phyloP scores from a whole-genome alignment of 345 rosid genomes.

The Conringia planisiliqua region DNA sequence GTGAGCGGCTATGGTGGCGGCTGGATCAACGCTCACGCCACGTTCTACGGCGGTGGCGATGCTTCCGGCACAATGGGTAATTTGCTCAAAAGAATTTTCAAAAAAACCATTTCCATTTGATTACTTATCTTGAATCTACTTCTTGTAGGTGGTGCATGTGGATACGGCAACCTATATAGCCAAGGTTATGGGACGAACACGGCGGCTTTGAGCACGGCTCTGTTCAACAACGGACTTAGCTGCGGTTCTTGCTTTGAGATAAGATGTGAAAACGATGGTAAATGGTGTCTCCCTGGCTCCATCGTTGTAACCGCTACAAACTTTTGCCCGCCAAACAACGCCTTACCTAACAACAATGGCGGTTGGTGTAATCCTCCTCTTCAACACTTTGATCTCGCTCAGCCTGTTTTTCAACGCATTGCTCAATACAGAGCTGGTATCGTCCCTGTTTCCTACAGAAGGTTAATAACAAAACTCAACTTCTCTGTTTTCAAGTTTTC shows the following conservation, averaged over 20 bases:
- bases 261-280: constrained; percentile 49
- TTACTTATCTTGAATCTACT: neutral
- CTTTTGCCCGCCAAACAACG: constrained; percentile 63
- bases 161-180: constrained; percentile 58
- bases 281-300: constrained; percentile 56
- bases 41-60: constrained; percentile 88
- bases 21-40: constrained; percentile 84
- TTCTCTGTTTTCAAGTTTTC: constrained; percentile 1
- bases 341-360: constrained; percentile 48
- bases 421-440: constrained; percentile 57
- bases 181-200: constrained; percentile 64
- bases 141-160: constrained; percentile 65
- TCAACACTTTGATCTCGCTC: constrained; percentile 62
- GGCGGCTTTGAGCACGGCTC: constrained; percentile 62
- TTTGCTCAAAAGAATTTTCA: neutral
- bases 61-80: constrained; percentile 92
- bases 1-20: constrained; percentile 41
- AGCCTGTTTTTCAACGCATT: constrained; percentile 56
- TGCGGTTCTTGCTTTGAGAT: constrained; percentile 72
- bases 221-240: constrained; percentile 54
- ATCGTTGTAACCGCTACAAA: constrained; percentile 56
- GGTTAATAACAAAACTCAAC: constrained; percentile 21
- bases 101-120: neutral
- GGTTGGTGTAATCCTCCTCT: constrained; percentile 76
- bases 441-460: constrained; percentile 53